Conservation (phyloP, 305 asterid species). For the Fraxinus greggii region DNA sequence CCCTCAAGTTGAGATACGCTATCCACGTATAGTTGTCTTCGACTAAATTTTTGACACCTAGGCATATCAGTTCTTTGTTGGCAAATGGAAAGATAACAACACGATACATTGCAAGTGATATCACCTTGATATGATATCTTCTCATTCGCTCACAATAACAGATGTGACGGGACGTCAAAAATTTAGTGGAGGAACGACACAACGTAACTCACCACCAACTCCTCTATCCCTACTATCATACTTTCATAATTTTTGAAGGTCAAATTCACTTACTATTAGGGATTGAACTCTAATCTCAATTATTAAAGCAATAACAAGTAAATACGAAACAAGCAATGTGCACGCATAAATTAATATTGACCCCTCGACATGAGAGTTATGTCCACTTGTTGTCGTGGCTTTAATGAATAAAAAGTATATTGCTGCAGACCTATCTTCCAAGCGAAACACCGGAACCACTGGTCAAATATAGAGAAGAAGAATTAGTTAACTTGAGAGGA, state of each 20-base stretch:
- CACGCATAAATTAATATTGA: background rate
- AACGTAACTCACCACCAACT: background rate
- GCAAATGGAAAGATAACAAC: background rate
- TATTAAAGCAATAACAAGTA: background rate
- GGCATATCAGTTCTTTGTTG: background rate
- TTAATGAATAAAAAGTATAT: background rate
- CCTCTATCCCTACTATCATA: background rate
- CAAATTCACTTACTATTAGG: background rate
- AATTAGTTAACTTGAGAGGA: slow-evolving; percentile 55
- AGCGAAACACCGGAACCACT: slow-evolving; percentile 58
- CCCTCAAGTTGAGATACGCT: background rate
- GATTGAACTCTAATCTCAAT: background rate
- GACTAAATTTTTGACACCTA: background rate
- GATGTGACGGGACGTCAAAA: background rate
- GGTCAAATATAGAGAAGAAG: slow-evolving; percentile 52
- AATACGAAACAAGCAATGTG: background rate
- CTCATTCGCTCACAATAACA: background rate
- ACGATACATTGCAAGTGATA: background rate
- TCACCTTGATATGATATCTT: background rate
- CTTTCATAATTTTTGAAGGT: background rate
- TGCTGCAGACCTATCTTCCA: slow-evolving; percentile 59
- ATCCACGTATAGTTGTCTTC: background rate
- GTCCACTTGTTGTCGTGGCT: background rate
- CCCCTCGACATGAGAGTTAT: background rate
- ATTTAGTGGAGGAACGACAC: background rate